phyloP scores from a whole-genome alignment of 768 basidiomycete genomes.

The Solioccasus polychromus region DNA sequence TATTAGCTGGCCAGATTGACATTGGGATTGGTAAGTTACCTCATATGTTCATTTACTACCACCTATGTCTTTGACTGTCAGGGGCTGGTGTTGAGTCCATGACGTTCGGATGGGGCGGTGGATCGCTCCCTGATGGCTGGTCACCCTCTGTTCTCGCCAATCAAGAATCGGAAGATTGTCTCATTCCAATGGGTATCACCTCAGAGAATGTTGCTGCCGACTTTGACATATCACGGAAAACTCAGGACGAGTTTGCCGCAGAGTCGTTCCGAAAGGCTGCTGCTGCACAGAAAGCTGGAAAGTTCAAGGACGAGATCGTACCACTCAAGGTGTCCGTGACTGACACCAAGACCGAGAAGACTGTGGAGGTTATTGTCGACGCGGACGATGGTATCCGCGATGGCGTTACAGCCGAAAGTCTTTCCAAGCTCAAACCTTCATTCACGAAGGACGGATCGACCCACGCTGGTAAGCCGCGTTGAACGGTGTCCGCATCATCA shows the following conservation, averaged over 20 bases:
- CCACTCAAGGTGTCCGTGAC: constrained; percentile 68
- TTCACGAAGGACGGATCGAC: constrained; percentile 75
- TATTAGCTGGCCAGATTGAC: constrained; percentile 76
- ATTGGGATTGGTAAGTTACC: constrained; percentile 73
- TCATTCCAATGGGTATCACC: constrained; percentile 89
- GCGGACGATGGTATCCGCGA: constrained; percentile 84
- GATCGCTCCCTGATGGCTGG: constrained; percentile 52
- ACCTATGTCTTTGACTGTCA: constrained; percentile 25
- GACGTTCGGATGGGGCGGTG: constrained; percentile 71
- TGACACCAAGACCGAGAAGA: constrained; percentile 74
- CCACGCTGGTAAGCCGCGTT: constrained; percentile 53
- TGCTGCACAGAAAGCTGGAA: constrained; percentile 74
- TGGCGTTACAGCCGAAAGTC: constrained; percentile 75
- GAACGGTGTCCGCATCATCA: not conserved
- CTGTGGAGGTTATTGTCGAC: constrained; percentile 66
- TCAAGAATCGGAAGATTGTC: constrained; percentile 75
- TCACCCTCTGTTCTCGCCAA: constrained; percentile 64
- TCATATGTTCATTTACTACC: constrained; percentile 3
- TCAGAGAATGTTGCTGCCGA: constrained; percentile 89
- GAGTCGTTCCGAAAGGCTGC: constrained; percentile 83
- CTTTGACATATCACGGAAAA: constrained; percentile 66
- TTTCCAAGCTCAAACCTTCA: constrained; percentile 82
- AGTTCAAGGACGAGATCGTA: constrained; percentile 81
- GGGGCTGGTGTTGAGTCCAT: constrained; percentile 90
- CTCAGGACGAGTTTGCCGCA: constrained; percentile 86